These are phyloP conservation scores for Phlebiopsis flavidoalba DNA, from an alignment of 768 basidiomycete species.

Conservation along the genomic window DNA sequence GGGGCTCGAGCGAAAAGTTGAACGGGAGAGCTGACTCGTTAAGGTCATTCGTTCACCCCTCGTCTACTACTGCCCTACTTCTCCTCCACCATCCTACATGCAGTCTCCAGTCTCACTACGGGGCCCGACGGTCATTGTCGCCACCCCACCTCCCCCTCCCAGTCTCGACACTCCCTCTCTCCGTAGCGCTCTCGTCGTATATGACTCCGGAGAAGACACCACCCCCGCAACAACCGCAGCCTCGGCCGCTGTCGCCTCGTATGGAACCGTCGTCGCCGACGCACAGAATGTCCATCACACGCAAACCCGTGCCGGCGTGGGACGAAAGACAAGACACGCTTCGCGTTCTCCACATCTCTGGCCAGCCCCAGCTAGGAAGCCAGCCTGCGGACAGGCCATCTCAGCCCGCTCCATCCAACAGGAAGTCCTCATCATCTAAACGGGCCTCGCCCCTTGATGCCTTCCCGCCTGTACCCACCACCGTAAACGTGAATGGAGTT, in stretches of 20 bases:
- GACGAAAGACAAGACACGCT: slow-evolving; percentile 6
- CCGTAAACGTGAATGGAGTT: slow-evolving; percentile 6
- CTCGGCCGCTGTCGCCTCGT: background rate
- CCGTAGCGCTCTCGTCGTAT: slow-evolving; percentile 11
- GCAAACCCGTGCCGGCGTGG: slow-evolving; percentile 21
- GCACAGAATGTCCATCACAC: slow-evolving; percentile 14
- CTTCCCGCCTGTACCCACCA: slow-evolving; percentile 10
- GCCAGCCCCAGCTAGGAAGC: background rate
- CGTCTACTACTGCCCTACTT: slow-evolving; percentile 13
- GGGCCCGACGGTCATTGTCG: slow-evolving; percentile 28
- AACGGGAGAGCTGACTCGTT: slow-evolving; percentile 22
- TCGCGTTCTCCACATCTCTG: background rate
- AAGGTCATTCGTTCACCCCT: slow-evolving; percentile 18
- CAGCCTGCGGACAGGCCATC: background rate
- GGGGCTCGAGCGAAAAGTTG: slow-evolving; percentile 29
- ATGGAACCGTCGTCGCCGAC: slow-evolving; percentile 8
- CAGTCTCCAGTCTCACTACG: slow-evolving; percentile 16
- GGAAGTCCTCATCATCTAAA: slow-evolving; percentile 3
- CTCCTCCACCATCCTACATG: slow-evolving; percentile 20
- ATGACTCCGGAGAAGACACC: slow-evolving; percentile 1
- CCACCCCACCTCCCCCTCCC: slow-evolving; percentile 23
- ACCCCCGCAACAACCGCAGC: background rate
- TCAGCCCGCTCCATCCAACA: background rate
- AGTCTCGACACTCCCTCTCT: slow-evolving; percentile 6
- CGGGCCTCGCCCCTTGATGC: slow-evolving; percentile 11